Conservation (phyloP, 805 yeast genomes). For the Candida succiphila region DNA sequence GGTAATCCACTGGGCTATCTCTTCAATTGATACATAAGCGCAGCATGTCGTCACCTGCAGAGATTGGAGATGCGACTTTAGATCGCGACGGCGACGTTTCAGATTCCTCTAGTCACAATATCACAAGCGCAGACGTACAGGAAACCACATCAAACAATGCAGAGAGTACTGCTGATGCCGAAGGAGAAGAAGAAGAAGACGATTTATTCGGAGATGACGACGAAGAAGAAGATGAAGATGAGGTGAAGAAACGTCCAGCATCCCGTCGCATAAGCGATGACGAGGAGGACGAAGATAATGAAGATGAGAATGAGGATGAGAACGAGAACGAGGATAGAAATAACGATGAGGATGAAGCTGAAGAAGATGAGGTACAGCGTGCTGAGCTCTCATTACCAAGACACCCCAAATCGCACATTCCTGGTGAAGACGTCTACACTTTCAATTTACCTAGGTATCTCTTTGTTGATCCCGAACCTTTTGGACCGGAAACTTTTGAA, state of each 20-base stretch:
- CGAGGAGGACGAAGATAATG: slow-evolving; percentile 20
- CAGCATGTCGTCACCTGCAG: no score
- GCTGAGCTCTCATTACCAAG: slow-evolving; percentile 37
- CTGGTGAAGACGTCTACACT: slow-evolving; percentile 22
- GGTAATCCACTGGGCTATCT: no score
- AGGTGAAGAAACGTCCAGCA: slow-evolving; percentile 26
- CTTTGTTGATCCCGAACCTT: slow-evolving; percentile 76
- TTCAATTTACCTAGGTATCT: slow-evolving; percentile 78
- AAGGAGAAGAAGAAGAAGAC: slow-evolving; percentile 7
- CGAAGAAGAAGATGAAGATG: slow-evolving; percentile 22
- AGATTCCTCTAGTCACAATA: no score
- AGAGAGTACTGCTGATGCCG: slow-evolving; percentile 3
- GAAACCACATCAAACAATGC: no score
- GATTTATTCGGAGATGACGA: slow-evolving; percentile 8
- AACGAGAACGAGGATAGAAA: slow-evolving; percentile 23
- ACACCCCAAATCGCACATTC: slow-evolving; percentile 36
- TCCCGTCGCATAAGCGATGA: slow-evolving; percentile 12
- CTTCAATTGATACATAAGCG: no score
- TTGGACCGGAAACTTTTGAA: slow-evolving; percentile 51
- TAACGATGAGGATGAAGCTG: slow-evolving; percentile 25
- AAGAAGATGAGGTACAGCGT: slow-evolving; percentile 22
- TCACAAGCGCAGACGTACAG: no score
- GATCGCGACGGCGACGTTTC: no score
- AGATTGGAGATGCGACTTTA: no score
- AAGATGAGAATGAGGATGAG: slow-evolving; percentile 26